A percentile compares a stretch with the other conserved stretches of the same genome.
Evolutionary conservation across 2,329 filamentous ascomycete genomes (phyloP).

Genomic region (Aspergillus pseudoviridinutans): DNA sequence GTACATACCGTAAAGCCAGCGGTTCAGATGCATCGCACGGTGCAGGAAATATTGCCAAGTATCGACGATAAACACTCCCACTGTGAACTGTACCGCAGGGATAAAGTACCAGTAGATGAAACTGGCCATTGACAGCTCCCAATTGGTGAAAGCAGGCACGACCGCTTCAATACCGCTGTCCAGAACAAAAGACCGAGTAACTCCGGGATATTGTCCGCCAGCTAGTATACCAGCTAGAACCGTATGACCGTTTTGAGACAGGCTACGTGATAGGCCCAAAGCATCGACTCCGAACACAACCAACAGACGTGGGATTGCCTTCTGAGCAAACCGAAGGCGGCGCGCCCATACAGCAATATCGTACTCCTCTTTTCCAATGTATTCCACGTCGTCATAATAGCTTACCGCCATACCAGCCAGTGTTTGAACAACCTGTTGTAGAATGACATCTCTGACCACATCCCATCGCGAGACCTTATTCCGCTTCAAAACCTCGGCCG

Average conservation of each 20-base stretch:
- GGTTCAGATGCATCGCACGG: conserved; percentile 94
- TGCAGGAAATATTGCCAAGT: conserved; percentile 99
- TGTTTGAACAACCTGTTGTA: conserved; percentile 90
- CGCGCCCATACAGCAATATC: conserved; percentile 88
- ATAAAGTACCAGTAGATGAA: conserved; percentile 75
- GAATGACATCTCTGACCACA: conserved; percentile 81
- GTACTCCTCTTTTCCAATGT: conserved; percentile 73
- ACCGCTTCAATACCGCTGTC: conserved; percentile 46
- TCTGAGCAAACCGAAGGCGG: conserved; percentile 72
- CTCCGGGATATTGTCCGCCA: conserved; percentile 75
- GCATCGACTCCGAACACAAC: conserved; percentile 73
- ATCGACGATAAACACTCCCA: conserved; percentile 75
- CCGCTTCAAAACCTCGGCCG: conserved; percentile 80
- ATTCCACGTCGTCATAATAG: conserved; percentile 68
- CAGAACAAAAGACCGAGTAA: conserved; percentile 57
- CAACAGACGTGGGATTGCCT: conserved; percentile 69
- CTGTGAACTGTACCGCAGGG: conserved; percentile 70
- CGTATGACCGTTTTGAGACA: conserved; percentile 63
- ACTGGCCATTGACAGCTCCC: conserved; percentile 74
- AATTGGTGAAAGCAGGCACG: conserved; percentile 71
- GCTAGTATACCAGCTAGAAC: conserved; percentile 70
- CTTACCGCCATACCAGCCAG: conserved; percentile 64
- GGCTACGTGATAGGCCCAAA: conserved; percentile 67
- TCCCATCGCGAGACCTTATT: conserved; percentile 84
- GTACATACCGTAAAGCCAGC: conserved; percentile 86